Conservation (phyloP, 2,329 filamentous ascomycete genomes). For the Ophiosphaerella herpotricha region DNA sequence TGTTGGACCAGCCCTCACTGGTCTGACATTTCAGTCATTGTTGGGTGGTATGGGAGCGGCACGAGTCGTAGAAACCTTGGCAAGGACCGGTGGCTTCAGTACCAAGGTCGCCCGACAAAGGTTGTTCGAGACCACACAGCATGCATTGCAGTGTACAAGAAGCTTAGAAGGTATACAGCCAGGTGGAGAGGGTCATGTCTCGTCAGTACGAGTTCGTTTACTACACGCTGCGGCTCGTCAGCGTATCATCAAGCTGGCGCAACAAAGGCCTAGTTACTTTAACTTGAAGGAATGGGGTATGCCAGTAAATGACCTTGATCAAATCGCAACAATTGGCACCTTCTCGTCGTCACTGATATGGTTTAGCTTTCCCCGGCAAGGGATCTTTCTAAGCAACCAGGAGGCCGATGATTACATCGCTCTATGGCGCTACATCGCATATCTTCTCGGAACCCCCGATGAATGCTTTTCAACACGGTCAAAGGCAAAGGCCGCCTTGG, state of each 20-base stretch:
- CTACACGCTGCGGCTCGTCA: conserved; percentile 70
- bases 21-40: conserved; percentile 66
- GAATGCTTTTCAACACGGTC: conserved; percentile 61
- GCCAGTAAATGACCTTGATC: conserved; percentile 77
- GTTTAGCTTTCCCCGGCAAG: conserved; percentile 72
- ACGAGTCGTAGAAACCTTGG: conserved; percentile 73
- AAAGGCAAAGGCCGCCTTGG: conserved; percentile 66
- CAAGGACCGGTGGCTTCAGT: conserved; percentile 74
- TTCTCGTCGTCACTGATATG: conserved; percentile 73
- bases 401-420: conserved; percentile 74
- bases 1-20: conserved; percentile 68
- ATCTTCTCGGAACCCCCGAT: conserved; percentile 71
- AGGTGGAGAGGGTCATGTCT: conserved; percentile 67
- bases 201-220: conserved; percentile 69
- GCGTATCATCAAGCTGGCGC: conserved; percentile 65
- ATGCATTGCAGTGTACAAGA: conserved; percentile 72
- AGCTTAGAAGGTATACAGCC: conserved; percentile 69
- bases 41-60: conserved; percentile 74
- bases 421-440: conserved; percentile 75
- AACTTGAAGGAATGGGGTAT: conserved; percentile 62
- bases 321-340: conserved; percentile 70
- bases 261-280: conserved; percentile 65
- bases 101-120: conserved; percentile 68
- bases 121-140: conserved; percentile 74
- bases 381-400: conserved; percentile 64